Evolutionary conservation across 495 filamentous ascomycete species (phyloP).

Genomic region (Hypoxylon intermedium): DNA sequence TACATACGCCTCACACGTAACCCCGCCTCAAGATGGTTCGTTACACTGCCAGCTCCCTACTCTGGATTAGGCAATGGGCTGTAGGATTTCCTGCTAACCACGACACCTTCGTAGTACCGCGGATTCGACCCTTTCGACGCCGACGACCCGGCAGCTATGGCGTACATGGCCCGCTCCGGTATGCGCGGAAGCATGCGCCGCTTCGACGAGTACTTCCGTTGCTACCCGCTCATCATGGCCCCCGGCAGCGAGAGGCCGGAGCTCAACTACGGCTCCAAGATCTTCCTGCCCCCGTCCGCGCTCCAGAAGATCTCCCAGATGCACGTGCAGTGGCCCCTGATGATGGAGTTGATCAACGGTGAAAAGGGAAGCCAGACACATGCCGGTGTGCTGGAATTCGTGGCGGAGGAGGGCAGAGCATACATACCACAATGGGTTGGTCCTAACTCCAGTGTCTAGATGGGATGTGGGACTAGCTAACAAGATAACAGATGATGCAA

Average conservation of each 20-base stretch:
- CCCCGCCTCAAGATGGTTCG: conserved; percentile 25
- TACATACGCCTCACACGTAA: neutral
- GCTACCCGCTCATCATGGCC: conserved; percentile 92
- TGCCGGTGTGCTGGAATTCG: conserved; percentile 94
- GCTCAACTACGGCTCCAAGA: conserved; percentile 95
- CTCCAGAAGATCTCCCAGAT: conserved; percentile 93
- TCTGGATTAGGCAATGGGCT: no score
- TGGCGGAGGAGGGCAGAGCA: conserved; percentile 94
- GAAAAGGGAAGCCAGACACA: conserved; percentile 79
- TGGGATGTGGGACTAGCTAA: conserved; percentile 29
- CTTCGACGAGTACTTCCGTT: conserved; percentile 97
- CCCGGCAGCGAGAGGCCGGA: conserved; percentile 89
- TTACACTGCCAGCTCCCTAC: conserved; percentile 20
- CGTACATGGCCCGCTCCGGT: conserved; percentile 50
- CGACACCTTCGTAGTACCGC: conserved; percentile 36
- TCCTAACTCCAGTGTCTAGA: neutral
- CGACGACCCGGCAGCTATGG: conserved; percentile 63
- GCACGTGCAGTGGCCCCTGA: conserved; percentile 97
- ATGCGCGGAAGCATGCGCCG: conserved; percentile 57
- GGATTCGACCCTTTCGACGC: conserved; percentile 58
- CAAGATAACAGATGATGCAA: conserved; percentile 83
- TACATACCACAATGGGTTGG: conserved; percentile 95
- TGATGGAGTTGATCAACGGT: conserved; percentile 93
- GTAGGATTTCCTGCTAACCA: no score
- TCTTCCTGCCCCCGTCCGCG: conserved; percentile 92